A percentile compares a stretch with the other conserved stretches of the same genome.
phyloP scores from a whole-genome alignment of 257 asterid genomes.

The Solanum neorickii region DNA sequence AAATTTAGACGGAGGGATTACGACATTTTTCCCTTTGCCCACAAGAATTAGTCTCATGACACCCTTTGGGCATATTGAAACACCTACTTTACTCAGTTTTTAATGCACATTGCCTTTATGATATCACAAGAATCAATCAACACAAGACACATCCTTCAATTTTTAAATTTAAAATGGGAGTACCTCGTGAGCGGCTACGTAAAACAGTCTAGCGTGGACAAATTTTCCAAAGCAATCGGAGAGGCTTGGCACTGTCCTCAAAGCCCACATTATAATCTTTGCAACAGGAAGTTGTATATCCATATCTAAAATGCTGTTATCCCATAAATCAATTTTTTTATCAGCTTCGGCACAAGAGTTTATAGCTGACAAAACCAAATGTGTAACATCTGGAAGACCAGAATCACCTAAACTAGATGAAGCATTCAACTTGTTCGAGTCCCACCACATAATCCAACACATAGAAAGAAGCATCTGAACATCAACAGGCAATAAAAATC shows the following conservation, averaged over 20 bases:
- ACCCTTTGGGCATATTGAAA: background rate
- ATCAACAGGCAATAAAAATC: conserved; percentile 37
- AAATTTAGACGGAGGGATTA: background rate
- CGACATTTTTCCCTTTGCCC: background rate
- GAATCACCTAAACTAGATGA: conserved; percentile 11
- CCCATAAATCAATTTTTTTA: conserved; percentile 41
- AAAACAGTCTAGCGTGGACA: conserved; percentile 49
- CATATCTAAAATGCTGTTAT: conserved; percentile 23
- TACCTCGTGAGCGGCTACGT: conserved; percentile 36
- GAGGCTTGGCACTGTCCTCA: conserved; percentile 63
- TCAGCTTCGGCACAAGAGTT: conserved; percentile 41
- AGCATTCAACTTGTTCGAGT: conserved; percentile 31
- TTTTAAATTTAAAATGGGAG: background rate
- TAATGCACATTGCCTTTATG: background rate
- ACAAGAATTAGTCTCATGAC: background rate
- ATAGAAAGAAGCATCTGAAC: conserved; percentile 43
- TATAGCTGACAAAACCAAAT: conserved; percentile 55
- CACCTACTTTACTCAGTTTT: background rate
- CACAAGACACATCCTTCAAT: background rate
- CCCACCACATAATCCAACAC: conserved; percentile 71
- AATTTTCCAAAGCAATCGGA: conserved; percentile 71
- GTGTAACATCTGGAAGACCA: conserved; percentile 59
- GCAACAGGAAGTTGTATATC: conserved; percentile 53
- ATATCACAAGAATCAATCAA: background rate
- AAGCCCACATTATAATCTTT: conserved; percentile 58